Conservation (phyloP, 2,329 filamentous ascomycete species). For the Sclerotinia subarctica region DNA sequence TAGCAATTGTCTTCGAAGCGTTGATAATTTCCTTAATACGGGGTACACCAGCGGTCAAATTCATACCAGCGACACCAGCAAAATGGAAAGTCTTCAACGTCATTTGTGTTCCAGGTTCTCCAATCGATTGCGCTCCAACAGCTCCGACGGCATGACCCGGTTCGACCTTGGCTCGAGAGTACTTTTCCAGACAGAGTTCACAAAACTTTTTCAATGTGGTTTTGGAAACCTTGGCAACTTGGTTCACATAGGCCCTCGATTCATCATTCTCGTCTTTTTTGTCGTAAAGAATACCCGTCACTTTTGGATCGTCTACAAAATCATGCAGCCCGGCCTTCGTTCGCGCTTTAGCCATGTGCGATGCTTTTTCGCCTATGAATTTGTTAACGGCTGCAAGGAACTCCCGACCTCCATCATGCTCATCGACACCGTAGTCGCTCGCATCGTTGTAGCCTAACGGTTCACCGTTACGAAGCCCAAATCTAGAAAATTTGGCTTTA, state of each 20-base stretch:
- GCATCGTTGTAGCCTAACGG: slow-evolving; percentile 66
- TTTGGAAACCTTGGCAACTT: slow-evolving; percentile 77
- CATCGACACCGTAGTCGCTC: slow-evolving; percentile 67
- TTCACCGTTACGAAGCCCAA: slow-evolving; percentile 59
- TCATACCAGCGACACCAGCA: slow-evolving; percentile 98
- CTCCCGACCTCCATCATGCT: slow-evolving; percentile 76
- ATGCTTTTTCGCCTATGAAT: slow-evolving; percentile 64
- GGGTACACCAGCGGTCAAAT: slow-evolving; percentile 97
- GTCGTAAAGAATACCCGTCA: slow-evolving; percentile 34
- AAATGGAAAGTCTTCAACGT: slow-evolving; percentile 99
- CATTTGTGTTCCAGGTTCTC: slow-evolving; percentile 98
- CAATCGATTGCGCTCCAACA: slow-evolving; percentile 95
- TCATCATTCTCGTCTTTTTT: slow-evolving; percentile 33
- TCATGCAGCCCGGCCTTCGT: slow-evolving; percentile 50
- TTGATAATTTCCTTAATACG: slow-evolving; percentile 99
- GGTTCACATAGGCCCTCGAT: slow-evolving; percentile 23
- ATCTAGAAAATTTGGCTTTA: slow-evolving; percentile 60
- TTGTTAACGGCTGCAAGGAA: slow-evolving; percentile 77
- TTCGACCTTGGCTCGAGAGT: slow-evolving; percentile 85
- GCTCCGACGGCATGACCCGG: slow-evolving; percentile 95
- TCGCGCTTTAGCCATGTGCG: slow-evolving; percentile 56
- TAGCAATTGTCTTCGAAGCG: slow-evolving; percentile 89
- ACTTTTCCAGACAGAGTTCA: slow-evolving; percentile 79
- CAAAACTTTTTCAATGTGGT: slow-evolving; percentile 75
- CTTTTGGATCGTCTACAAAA: slow-evolving; percentile 40